Base-by-base conservation (phyloP, 1,139 yeast genomes). In the Ogataea hybrid region DNA sequence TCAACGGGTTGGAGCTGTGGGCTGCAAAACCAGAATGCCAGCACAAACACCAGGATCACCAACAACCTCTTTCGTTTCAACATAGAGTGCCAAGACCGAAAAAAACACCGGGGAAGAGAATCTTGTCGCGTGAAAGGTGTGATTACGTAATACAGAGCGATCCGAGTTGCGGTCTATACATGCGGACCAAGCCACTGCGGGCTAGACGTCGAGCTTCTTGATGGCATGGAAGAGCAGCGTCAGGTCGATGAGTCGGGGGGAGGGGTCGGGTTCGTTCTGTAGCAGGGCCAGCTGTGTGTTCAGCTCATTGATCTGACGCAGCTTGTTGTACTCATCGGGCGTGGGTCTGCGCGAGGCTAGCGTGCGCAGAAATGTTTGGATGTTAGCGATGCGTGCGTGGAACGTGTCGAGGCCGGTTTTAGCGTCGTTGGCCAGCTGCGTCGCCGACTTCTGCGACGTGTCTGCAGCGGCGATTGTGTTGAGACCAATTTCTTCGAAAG, bases 401-500 rank as follows among this genome's bases (percentile, higher is more conserved):
- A 37, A 32, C 6, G 17, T 21, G 11, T 32, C 28, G 22, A 37
- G 25, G 10, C 16, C 32, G 12, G n/a, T 5, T n/a, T 27, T 27
- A 3, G 36, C 23, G 21, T 32, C 17, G 15, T 15, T 6, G 10
- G 29, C 32, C 6, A 37, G 27, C 25, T 37, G 28, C 3, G 25
- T 14, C 14, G 40, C 40, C n/a, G 30, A n/a, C 16, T 31, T 27
- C 15, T 32, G 40, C 20, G 43, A 27, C 12, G 34, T 18, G 23
- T 29, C 21, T 3, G 37, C 40, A 17, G 37, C 40, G n/a, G 31
- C 27, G 18, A 36, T 20, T 2, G 50, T 48, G 30, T 44, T 38
- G 33, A 49, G 28, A 6, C 40, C 41, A 5, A 43, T 39, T 15
- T 46, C 43, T 21, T 49, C 53, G 21, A 49, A 42, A 5, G 46